Evolutionary conservation across 192 early-diverging fungal genomes (phyloP).

Genomic region (Coemansia sp.): DNA sequence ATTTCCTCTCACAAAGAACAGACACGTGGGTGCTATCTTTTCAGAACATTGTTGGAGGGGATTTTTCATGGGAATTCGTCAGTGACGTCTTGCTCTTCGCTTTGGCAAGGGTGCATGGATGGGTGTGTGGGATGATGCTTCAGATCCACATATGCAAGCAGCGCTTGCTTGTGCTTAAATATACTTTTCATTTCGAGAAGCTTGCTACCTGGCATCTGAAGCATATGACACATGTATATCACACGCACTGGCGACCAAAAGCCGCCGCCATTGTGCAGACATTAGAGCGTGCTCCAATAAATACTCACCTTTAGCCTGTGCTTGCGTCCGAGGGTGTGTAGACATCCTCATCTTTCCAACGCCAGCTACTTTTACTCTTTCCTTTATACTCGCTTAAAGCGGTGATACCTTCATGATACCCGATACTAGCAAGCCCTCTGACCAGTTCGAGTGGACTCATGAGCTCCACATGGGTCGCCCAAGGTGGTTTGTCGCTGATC

Average conservation of each 20-base stretch:
- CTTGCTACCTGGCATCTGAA: not conserved
- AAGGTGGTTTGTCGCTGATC: slow-evolving; percentile 57
- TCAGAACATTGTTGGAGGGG: not conserved
- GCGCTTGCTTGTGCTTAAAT: slow-evolving; percentile 5
- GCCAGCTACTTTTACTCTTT: not conserved
- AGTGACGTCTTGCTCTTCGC: not conserved
- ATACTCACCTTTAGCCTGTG: not conserved
- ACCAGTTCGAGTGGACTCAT: slow-evolving; percentile 58
- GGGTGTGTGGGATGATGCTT: not conserved
- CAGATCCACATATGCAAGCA: not conserved
- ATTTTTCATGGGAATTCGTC: not conserved
- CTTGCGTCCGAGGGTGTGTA: not conserved
- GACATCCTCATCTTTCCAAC: not conserved
- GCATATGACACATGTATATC: not conserved
- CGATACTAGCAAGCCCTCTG: slow-evolving; percentile 55
- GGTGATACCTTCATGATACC: slow-evolving; percentile 36
- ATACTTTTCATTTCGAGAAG: not conserved
- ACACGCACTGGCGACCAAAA: slow-evolving; percentile 5
- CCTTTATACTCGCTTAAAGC: not conserved
- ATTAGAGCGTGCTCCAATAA: not conserved
- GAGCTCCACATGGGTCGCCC: slow-evolving; percentile 53
- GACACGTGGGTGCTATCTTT: not conserved
- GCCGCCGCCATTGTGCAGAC: not conserved
- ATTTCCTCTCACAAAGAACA: not conserved
- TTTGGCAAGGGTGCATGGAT: not conserved